Base-by-base conservation (phyloP, 75 land plant genomes). In the Selaginella tamariscina region DNA sequence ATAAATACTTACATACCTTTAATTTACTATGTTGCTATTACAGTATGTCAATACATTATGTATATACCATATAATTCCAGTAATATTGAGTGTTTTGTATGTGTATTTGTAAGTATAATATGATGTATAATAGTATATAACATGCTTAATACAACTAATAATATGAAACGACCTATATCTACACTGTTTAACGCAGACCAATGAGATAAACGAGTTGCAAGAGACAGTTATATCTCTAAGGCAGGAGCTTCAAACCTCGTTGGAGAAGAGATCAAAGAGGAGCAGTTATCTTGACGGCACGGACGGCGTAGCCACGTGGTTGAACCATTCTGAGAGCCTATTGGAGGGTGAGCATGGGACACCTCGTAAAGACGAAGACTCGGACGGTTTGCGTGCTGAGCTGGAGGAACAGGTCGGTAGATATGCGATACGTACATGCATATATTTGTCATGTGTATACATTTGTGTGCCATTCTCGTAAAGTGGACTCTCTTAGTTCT, bases 171-270 rank as follows among this genome's bases (percentile, higher is more conserved):
- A n/a, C n/a, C n/a, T n/a, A n/a, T n/a, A n/a, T n/a, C n/a, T n/a
- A n/a, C n/a, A n/a, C n/a, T n/a, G n/a, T 15, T 39, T 5, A 5
- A 39, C 15, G 49, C 49, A 39, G 49, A 39, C 49, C 11, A 39
- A 39, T 15, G 73, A 72, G 32, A 72, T 33, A 29, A 72, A 72
- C 30, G 73, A 72, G 73, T 31, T 72, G 54, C 70, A 44, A 28
- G 68, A 72, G 30, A 54, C 70, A 8, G 24, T 72, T 27, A 56
- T 64, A 21, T 72, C 73, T 29, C 67, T 72, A 30, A 65, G 63
- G 39, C 68, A 65, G 26, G 67, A 72, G 56, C 73, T 72, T n/a
- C 68, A 65, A 26, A 65, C 63, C 24, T 27, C 70, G 29, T 20
- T 54, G 28, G 49, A 39, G 15, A 66, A 72, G 70, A 44, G 27